Evolutionary conservation across 257 asterid genomes (phyloP).

Genomic region (Nicotiana tomentosiformis): DNA sequence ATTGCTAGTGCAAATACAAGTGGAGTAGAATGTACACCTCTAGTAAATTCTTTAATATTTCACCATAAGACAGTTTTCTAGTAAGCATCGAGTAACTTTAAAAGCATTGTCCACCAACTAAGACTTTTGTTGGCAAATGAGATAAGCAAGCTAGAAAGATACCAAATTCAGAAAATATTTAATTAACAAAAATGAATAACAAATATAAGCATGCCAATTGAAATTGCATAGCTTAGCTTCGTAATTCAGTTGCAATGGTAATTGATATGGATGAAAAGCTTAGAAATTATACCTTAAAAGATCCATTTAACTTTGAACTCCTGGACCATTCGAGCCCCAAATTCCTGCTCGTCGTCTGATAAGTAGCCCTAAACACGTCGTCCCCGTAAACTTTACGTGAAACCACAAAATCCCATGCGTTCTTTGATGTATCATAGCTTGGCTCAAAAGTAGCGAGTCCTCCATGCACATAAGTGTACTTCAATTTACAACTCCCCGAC

Average conservation of each 20-base stretch:
- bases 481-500: slow-evolving; percentile 56
- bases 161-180: neutral
- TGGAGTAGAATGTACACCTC: neutral
- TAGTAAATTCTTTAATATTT: neutral
- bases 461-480: slow-evolving; percentile 73
- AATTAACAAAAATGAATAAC: neutral
- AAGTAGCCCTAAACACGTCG: slow-evolving; percentile 69
- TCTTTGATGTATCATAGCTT: slow-evolving; percentile 65
- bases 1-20: neutral
- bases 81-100: neutral
- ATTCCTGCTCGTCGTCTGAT: slow-evolving; percentile 69
- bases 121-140: neutral
- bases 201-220: neutral
- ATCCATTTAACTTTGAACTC: slow-evolving; percentile 59
- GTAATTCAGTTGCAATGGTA: neutral
- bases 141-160: neutral
- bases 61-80: neutral
- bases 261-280: neutral
- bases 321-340: slow-evolving; percentile 90
- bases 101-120: neutral
- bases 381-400: slow-evolving; percentile 60
- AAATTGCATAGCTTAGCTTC: slow-evolving; percentile 11
- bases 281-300: slow-evolving; percentile 61
- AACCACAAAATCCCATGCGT: slow-evolving; percentile 79
- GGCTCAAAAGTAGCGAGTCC: slow-evolving; percentile 80